Evolutionary conservation across 2,329 filamentous ascomycete genomes (phyloP).

Genomic region (Fusarium newnesense): DNA sequence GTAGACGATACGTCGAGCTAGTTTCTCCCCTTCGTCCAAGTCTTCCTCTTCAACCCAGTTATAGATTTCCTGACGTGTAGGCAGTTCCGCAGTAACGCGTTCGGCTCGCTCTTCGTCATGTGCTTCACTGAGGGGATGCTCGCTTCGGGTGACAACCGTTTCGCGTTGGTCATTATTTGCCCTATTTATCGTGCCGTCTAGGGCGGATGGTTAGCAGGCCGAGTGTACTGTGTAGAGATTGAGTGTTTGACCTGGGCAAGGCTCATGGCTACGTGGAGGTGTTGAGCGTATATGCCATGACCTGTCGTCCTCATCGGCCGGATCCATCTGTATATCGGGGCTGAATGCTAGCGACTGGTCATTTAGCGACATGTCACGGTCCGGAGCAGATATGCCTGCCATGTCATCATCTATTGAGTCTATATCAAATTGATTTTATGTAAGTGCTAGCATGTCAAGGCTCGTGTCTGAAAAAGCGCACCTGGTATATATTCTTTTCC

Average conservation of each 20-base stretch:
- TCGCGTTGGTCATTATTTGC: background rate
- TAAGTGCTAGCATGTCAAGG: background rate
- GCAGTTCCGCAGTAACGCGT: background rate
- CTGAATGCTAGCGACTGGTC: background rate
- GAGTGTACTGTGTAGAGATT: background rate
- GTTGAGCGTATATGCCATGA: background rate
- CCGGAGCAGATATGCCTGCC: background rate
- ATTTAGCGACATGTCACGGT: background rate
- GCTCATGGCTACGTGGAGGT: background rate
- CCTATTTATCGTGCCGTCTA: background rate
- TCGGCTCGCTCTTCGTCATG: background rate
- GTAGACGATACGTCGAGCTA: background rate
- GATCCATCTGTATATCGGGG: background rate
- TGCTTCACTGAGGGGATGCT: background rate
- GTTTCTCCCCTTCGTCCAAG: background rate
- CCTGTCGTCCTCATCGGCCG: background rate
- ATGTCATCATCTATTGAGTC: background rate
- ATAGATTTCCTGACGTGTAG: background rate
- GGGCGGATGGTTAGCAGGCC: background rate
- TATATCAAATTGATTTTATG: background rate
- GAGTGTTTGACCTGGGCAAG: background rate
- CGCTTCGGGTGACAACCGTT: background rate
- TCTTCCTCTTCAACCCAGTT: background rate
- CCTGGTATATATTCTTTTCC: background rate
- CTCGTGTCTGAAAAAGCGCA: background rate